These are phyloP conservation scores for Hypoxylon fragiforme DNA, from an alignment of 495 filamentous ascomycete species.

Conservation along the genomic window DNA sequence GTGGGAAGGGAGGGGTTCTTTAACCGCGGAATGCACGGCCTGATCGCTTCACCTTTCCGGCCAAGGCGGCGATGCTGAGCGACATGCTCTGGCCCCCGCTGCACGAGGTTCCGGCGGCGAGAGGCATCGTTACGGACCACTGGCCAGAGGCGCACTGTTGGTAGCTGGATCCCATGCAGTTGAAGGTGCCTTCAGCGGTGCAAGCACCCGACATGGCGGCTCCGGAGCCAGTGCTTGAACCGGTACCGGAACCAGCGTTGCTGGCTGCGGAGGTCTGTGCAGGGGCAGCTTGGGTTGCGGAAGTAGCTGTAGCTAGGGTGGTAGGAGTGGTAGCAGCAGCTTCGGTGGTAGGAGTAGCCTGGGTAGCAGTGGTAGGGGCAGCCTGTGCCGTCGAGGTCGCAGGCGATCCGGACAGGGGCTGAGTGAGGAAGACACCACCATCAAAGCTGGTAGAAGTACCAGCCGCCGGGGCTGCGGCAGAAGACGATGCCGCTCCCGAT, in stretches of 20 bases:
- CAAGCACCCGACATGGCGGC: slow-evolving; percentile 38
- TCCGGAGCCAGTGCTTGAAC: slow-evolving; percentile 22
- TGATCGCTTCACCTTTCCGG: slow-evolving; percentile 25
- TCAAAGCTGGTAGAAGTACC: background rate
- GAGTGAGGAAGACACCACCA: slow-evolving; percentile 34
- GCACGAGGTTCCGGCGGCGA: slow-evolving; percentile 47
- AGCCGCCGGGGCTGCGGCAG: background rate
- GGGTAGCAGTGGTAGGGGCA: background rate
- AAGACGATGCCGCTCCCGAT: slow-evolving; percentile 15
- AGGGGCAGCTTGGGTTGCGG: slow-evolving; percentile 7
- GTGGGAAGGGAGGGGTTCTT: background rate
- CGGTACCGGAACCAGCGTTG: slow-evolving; percentile 7
- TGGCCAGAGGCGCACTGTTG: slow-evolving; percentile 50
- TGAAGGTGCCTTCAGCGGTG: slow-evolving; percentile 48
- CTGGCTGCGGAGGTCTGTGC: slow-evolving; percentile 19
- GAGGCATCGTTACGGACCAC: slow-evolving; percentile 44
- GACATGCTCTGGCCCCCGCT: slow-evolving; percentile 35
- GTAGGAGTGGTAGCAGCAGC: slow-evolving; percentile 16
- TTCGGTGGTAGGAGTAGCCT: slow-evolving; percentile 16
- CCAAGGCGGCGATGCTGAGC: slow-evolving; percentile 37
- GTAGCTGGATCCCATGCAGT: slow-evolving; percentile 48
- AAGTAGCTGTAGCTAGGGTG: background rate
- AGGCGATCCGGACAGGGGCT: background rate
- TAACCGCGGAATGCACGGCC: slow-evolving; percentile 37
- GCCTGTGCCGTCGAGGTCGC: background rate